A percentile compares a stretch with the other conserved stretches of the same genome.
Evolutionary conservation across 2,329 filamentous ascomycete genomes (phyloP).

Genomic region (Fusarium concolor): DNA sequence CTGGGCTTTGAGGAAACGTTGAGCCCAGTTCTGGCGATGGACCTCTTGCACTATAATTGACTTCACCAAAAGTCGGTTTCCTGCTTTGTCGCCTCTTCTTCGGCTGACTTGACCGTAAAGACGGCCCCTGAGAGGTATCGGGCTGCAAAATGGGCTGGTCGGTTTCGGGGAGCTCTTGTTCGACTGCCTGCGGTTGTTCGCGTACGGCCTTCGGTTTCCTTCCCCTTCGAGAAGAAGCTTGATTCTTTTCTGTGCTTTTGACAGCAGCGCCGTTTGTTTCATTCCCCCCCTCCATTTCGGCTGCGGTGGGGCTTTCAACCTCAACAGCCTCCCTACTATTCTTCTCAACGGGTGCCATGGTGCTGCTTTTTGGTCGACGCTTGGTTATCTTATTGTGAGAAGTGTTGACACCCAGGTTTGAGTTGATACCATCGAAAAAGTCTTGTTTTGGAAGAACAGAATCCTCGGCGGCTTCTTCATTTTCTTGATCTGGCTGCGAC

Average conservation of each 20-base stretch:
- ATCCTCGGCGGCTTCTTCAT: slow-evolving; percentile 5
- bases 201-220: background rate
- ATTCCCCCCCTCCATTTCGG: background rate
- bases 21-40: slow-evolving; percentile 32
- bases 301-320: background rate
- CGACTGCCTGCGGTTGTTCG: background rate
- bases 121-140: background rate
- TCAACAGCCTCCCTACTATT: background rate
- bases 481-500: background rate
- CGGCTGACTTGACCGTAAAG: background rate
- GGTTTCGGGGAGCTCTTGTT: background rate
- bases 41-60: background rate
- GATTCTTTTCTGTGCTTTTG: background rate
- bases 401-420: background rate
- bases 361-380: background rate
- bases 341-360: background rate
- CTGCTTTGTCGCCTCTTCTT: slow-evolving; percentile 19
- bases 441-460: background rate
- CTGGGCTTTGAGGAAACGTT: background rate
- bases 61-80: slow-evolving; percentile 21
- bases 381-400: slow-evolving; percentile 1
- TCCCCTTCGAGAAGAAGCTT: background rate
- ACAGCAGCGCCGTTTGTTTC: background rate
- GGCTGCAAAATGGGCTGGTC: background rate
- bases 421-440: slow-evolving; percentile 34